Percentiles rank a stretch among this genome's conserved stretches.
Conservation (phyloP, 2,329 filamentous ascomycete genomes). For the Arthrobotrys iridis region DNA sequence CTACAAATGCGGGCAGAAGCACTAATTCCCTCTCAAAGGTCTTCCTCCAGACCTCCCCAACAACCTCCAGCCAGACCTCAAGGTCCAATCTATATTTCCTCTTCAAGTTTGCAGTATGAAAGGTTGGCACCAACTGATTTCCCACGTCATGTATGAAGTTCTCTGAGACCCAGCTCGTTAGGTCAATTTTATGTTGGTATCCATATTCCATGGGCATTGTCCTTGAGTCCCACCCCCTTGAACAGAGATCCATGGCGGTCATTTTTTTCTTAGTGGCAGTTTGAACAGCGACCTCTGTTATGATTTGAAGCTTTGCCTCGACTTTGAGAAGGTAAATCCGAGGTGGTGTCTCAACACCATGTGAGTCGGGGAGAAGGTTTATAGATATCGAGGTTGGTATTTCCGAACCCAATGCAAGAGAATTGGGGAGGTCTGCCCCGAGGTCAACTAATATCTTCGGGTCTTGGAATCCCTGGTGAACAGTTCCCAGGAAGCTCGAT, state of each 20-base stretch:
- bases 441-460: slow-evolving; percentile 46
- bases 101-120: slow-evolving; percentile 36
- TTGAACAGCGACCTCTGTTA: slow-evolving; percentile 36
- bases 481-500: slow-evolving; percentile 30
- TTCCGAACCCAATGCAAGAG: slow-evolving; percentile 15
- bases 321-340: slow-evolving; percentile 36
- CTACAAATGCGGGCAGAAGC: slow-evolving; percentile 28
- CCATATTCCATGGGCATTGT: slow-evolving; percentile 40
- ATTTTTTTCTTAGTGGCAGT: slow-evolving; percentile 16
- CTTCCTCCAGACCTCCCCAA: slow-evolving; percentile 48
- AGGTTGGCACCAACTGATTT: slow-evolving; percentile 43
- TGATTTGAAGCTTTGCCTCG: slow-evolving; percentile 38
- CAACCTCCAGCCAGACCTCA: slow-evolving; percentile 39
- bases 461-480: slow-evolving; percentile 20
- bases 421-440: slow-evolving; percentile 25
- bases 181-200: slow-evolving; percentile 33
- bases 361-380: slow-evolving; percentile 36
- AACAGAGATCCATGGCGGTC: slow-evolving; percentile 35
- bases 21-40: slow-evolving; percentile 44
- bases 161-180: slow-evolving; percentile 41
- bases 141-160: slow-evolving; percentile 43
- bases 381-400: slow-evolving; percentile 26
- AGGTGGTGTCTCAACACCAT: slow-evolving; percentile 29
- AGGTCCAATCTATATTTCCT: slow-evolving; percentile 39
- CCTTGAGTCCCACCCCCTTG: slow-evolving; percentile 13